Conservation (phyloP, 441 rosid species). For the Populus hybrid region DNA sequence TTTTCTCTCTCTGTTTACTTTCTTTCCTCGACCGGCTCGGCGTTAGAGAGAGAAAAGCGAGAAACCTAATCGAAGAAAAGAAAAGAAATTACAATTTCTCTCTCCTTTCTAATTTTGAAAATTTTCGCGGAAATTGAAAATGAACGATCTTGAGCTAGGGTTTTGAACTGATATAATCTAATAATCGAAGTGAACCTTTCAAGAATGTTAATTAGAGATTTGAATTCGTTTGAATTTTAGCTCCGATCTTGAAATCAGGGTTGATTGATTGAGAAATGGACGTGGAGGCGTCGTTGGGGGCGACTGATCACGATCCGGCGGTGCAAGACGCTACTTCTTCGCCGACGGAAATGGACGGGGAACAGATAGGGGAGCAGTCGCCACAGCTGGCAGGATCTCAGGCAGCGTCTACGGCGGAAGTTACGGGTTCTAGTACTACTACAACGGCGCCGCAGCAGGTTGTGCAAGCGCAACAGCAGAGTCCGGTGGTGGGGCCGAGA, state of each 20-base stretch:
- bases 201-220: conserved; percentile 53
- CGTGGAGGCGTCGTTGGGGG: conserved; percentile 69
- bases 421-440: neutral
- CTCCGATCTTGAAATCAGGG: conserved; percentile 60
- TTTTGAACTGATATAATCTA: conserved; percentile 17
- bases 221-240: conserved; percentile 36
- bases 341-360: conserved; percentile 52
- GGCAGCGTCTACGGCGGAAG: neutral
- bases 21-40: conserved; percentile 35
- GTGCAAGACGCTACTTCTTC: conserved; percentile 31
- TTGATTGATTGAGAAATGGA: conserved; percentile 48
- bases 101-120: conserved; percentile 1
- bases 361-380: conserved; percentile 34
- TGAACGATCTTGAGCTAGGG: conserved; percentile 42
- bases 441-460: conserved; percentile 14
- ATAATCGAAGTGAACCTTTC: conserved; percentile 1
- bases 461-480: conserved; percentile 43
- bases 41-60: neutral
- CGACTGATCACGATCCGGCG: conserved; percentile 59
- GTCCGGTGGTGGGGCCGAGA: conserved; percentile 73
- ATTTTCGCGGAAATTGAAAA: conserved; percentile 14
- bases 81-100: neutral
- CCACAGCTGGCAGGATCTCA: conserved; percentile 29
- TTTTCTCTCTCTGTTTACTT: conserved; percentile 4
- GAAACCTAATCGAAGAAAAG: conserved; percentile 19